Evolutionary conservation across 2,329 filamentous ascomycete species (phyloP).

Genomic region (Lachnellula cervina): DNA sequence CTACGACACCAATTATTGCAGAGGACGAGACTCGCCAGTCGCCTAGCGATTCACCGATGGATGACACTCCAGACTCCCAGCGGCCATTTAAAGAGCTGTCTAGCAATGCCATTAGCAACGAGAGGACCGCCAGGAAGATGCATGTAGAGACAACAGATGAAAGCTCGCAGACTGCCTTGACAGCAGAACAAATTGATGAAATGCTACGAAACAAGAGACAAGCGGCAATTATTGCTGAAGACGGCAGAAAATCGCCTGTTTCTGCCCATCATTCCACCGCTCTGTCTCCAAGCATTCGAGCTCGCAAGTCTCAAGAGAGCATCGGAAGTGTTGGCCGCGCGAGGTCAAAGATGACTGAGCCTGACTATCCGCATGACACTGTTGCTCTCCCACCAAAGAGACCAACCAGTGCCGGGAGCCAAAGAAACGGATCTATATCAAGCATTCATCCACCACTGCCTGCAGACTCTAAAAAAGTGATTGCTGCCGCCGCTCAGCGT

Average conservation of each 20-base stretch:
- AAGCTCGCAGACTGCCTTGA: constrained; percentile 76
- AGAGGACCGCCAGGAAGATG: constrained; percentile 37
- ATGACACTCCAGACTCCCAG: constrained; percentile 49
- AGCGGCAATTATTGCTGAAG: constrained; percentile 22
- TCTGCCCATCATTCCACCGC: constrained; percentile 29
- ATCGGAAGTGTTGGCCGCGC: constrained; percentile 39
- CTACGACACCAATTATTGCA: constrained; percentile 47
- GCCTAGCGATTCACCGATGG: constrained; percentile 44
- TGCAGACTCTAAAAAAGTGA: constrained; percentile 74
- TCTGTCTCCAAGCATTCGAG: constrained; percentile 33
- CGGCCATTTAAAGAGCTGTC: constrained; percentile 58
- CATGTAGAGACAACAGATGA: constrained; percentile 56
- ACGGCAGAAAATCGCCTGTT: constrained; percentile 16
- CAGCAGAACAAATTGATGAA: constrained; percentile 74
- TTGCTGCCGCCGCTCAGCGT: constrained; percentile 69
- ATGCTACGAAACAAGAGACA: constrained; percentile 56
- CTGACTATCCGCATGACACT: constrained; percentile 36
- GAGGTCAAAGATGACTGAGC: constrained; percentile 33
- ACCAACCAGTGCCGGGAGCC: constrained; percentile 70
- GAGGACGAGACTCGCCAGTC: constrained; percentile 61
- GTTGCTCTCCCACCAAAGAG: constrained; percentile 39
- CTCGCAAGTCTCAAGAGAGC: constrained; percentile 47
- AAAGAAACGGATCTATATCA: constrained; percentile 43
- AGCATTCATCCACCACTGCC: constrained; percentile 67
- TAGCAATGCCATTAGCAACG: constrained; percentile 43